Evolutionary conservation across 2,329 filamentous ascomycete species (phyloP).

Genomic region (Exophiala bonariae): DNA sequence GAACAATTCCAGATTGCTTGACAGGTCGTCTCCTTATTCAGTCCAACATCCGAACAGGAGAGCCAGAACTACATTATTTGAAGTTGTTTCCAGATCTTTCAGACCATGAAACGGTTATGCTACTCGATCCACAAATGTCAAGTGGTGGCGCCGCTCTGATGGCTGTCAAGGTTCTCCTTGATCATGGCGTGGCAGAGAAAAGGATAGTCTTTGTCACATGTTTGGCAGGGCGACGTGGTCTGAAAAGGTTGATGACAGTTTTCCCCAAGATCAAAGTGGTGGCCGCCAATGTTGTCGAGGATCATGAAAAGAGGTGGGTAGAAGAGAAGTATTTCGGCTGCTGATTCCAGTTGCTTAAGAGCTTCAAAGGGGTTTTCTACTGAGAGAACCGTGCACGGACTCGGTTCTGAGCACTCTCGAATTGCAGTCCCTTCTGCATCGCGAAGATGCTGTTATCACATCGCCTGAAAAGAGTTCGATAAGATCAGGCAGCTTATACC

Average conservation of each 20-base stretch:
- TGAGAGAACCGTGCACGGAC: too few relatives aligned
- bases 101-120: conserved; percentile 74
- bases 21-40: conserved; percentile 90
- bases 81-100: conserved; percentile 74
- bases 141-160: conserved; percentile 84
- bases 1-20: conserved; percentile 88
- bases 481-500: too few relatives aligned
- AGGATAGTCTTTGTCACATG: conserved; percentile 92
- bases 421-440: too few relatives aligned
- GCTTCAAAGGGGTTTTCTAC: too few relatives aligned
- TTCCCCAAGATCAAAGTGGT: conserved; percentile 87
- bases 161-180: conserved; percentile 93
- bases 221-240: conserved; percentile 77
- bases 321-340: conserved; percentile 90
- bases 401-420: too few relatives aligned
- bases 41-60: conserved; percentile 78
- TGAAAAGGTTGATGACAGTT: conserved; percentile 82
- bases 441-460: too few relatives aligned
- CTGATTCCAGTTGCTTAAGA: conserved; percentile 38
- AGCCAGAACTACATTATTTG: conserved; percentile 89
- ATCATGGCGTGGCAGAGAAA: conserved; percentile 83
- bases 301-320: conserved; percentile 84
- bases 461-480: too few relatives aligned
- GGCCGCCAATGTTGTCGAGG: conserved; percentile 76
- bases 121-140: conserved; percentile 93